Evolutionary conservation across 345 rosid species (phyloP), one percentile per base, ranked within the genome.

Genomic region (Hibiscus tridactylites): DNA sequence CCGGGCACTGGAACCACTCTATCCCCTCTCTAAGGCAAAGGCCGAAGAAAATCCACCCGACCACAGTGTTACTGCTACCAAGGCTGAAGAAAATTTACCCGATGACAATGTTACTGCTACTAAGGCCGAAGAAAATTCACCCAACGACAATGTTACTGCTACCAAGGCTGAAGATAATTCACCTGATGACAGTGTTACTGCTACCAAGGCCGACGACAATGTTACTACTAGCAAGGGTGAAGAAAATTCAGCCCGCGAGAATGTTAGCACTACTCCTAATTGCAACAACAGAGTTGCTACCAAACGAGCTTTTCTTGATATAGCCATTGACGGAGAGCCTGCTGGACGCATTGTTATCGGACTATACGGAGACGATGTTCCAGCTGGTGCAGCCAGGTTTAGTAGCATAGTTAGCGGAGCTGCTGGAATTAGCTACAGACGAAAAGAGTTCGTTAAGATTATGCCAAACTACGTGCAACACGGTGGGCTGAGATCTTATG

Each of bases 381-480:
- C 96, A 2, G 81, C 81, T 2, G 97, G 93, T 66, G 87, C 86
- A 12, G 84, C 83, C 0, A 81, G 93, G 77, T 91, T 94, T 72
- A 77, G 77, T 50, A 84, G 81, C 29, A 87, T 94, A 6, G 92
- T 86, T 0, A 86, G 88, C 61, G 98, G 98, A 52, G 80, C 87
- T 53, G 92, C 96, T 1, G 97, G 98, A 8, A 77, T 91, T 12
- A 91, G 91, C 76, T 94, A 91, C 83, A 85, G 93, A 74, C 88
- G 93, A 76, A 94, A 91, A 80, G 97, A 91, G 82, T 94, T 94
- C 75, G 63, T 82, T 33, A 94, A 88, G 70, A 90, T 94, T 68
- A 85, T 82, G 91, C 96, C 97, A 1, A 88, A 81, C 24, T 94
- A 91, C 66, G 90, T 88, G 56, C 96, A 90, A 65, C 97, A 91